Evolutionary conservation across 1,284 basidiomycete species (phyloP).

Genomic region (Irpex sp.): DNA sequence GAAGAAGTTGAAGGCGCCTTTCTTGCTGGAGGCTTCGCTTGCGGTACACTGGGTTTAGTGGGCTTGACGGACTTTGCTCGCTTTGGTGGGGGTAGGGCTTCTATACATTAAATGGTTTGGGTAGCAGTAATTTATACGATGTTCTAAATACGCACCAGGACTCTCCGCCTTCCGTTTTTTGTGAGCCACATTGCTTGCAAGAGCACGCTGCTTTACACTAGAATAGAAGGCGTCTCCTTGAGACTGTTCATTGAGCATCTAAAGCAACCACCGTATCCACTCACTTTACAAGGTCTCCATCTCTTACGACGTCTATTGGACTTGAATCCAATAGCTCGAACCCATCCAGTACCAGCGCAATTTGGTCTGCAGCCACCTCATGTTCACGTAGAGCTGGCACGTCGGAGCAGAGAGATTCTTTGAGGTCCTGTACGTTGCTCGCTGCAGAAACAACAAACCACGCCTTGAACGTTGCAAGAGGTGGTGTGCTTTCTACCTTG

Average conservation of each 20-base stretch:
- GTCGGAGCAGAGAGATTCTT: slow-evolving; percentile 22
- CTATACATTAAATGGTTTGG: not conserved
- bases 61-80: not conserved
- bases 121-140: not conserved
- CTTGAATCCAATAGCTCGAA: slow-evolving; percentile 39
- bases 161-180: slow-evolving; percentile 17
- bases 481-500: slow-evolving; percentile 31
- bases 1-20: not conserved
- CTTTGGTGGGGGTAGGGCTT: not conserved
- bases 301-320: slow-evolving; percentile 34
- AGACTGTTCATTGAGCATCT: slow-evolving; percentile 16
- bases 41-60: no score
- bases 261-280: slow-evolving; percentile 13
- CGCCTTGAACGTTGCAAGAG: slow-evolving; percentile 34
- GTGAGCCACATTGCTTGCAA: not conserved
- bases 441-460: slow-evolving; percentile 34
- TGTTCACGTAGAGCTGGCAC: slow-evolving; percentile 19
- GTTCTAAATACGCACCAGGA: slow-evolving; percentile 6
- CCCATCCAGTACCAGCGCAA: slow-evolving; percentile 36
- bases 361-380: slow-evolving; percentile 15
- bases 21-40: no score
- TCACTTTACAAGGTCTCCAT: slow-evolving; percentile 40
- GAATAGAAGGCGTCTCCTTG: slow-evolving; percentile 10
- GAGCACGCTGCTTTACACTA: slow-evolving; percentile 16
- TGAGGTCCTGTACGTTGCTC: slow-evolving; percentile 24